Conservation (phyloP, 495 filamentous ascomycete genomes). For the Parathielavia hyrcaniae region DNA sequence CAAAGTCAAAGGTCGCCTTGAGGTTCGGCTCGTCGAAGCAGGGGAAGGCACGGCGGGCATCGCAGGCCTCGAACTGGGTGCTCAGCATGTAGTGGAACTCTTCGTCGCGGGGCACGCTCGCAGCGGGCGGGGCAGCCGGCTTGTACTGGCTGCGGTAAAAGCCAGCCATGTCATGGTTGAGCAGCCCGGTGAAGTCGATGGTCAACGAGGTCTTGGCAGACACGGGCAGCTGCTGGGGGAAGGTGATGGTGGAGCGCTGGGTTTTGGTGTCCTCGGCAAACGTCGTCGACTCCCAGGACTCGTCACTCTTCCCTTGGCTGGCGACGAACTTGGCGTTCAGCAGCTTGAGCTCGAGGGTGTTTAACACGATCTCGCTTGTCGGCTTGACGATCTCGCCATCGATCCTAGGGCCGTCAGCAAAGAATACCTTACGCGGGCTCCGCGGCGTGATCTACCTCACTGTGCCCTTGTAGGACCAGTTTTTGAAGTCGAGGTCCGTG, state of each 20-base stretch:
- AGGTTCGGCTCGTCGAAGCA: slow-evolving; percentile 98
- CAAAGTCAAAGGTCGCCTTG: slow-evolving; percentile 90
- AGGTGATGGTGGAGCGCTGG: slow-evolving; percentile 69
- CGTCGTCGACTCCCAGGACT: slow-evolving; percentile 52
- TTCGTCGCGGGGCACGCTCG: slow-evolving; percentile 67
- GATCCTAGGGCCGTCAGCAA: slow-evolving; percentile 33
- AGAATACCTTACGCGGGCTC: neutral
- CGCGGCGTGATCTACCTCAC: slow-evolving; percentile 48
- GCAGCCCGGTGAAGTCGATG: slow-evolving; percentile 73
- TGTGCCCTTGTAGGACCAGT: slow-evolving; percentile 75
- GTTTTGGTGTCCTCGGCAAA: slow-evolving; percentile 73
- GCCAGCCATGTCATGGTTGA: slow-evolving; percentile 93
- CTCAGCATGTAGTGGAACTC: slow-evolving; percentile 89
- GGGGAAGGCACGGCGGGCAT: slow-evolving; percentile 88
- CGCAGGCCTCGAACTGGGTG: slow-evolving; percentile 95
- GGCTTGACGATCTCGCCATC: slow-evolving; percentile 53
- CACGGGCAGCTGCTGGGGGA: slow-evolving; percentile 59
- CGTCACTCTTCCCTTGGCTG: slow-evolving; percentile 43
- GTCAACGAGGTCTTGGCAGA: slow-evolving; percentile 55
- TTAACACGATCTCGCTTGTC: slow-evolving; percentile 67
- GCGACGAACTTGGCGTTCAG: slow-evolving; percentile 45
- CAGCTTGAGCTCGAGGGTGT: slow-evolving; percentile 60
- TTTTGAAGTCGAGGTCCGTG: slow-evolving; percentile 66
- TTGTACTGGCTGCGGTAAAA: slow-evolving; percentile 96
- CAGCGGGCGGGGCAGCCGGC: slow-evolving; percentile 58